A percentile compares a stretch with the other conserved stretches of the same genome.
phyloP scores from a whole-genome alignment of 2,329 filamentous ascomycete genomes.

The Sporothrix schenckii region DNA sequence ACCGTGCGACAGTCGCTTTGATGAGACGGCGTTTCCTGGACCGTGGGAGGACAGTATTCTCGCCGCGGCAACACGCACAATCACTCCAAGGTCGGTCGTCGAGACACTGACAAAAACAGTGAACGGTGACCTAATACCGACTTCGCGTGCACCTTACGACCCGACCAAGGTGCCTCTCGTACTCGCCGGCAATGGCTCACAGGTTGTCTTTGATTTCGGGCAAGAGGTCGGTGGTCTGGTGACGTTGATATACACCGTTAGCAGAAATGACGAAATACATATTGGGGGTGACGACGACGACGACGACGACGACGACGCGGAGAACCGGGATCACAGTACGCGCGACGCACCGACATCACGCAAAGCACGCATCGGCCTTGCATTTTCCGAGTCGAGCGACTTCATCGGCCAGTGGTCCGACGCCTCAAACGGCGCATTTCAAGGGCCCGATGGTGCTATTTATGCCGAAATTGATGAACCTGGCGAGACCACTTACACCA shows the following conservation, averaged over 20 bases:
- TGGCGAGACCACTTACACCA: slow-evolving; percentile 44
- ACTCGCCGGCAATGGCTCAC: slow-evolving; percentile 51
- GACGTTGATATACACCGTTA: slow-evolving; percentile 53
- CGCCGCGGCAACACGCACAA: slow-evolving; percentile 55
- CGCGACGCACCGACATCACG: background rate
- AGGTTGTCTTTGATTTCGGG: slow-evolving; percentile 62
- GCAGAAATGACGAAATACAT: background rate
- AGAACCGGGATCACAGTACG: slow-evolving; percentile 34
- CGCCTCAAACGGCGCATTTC: slow-evolving; percentile 50
- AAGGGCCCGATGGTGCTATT: slow-evolving; percentile 53
- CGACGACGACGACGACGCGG: slow-evolving; percentile 36
- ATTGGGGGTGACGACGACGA: slow-evolving; percentile 39
- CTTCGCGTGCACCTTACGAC: background rate
- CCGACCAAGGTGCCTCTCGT: slow-evolving; percentile 13
- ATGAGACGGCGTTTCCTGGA: slow-evolving; percentile 56
- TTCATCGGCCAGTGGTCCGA: slow-evolving; percentile 54
- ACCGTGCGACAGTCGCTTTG: slow-evolving; percentile 53
- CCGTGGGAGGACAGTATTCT: slow-evolving; percentile 62
- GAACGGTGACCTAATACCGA: background rate
- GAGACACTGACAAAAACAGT: background rate
- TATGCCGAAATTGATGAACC: slow-evolving; percentile 46
- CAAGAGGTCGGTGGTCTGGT: slow-evolving; percentile 61
- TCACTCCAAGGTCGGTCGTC: slow-evolving; percentile 51
- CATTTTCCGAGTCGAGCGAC: slow-evolving; percentile 53
- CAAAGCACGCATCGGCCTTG: slow-evolving; percentile 46